Conservation (phyloP, 2,329 filamentous ascomycete genomes). For the Cryphonectria radicalis region DNA sequence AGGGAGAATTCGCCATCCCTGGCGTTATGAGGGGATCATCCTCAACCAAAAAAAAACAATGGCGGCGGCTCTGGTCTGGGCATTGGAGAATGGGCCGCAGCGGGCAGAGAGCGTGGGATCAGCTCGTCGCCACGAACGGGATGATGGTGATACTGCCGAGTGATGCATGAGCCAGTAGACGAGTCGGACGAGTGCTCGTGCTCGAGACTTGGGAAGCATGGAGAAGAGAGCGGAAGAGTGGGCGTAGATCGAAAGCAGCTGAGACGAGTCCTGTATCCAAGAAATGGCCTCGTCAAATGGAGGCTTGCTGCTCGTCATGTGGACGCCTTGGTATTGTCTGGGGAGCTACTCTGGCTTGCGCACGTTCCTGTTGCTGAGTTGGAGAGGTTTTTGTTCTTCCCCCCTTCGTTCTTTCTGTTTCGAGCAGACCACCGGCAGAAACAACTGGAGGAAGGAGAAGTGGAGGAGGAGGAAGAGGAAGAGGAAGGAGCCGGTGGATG, state of each 20-base stretch:
- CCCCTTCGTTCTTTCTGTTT: background rate
- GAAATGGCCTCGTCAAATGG: background rate
- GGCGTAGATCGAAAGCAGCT: too few relatives aligned
- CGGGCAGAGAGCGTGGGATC: conserved; percentile 13
- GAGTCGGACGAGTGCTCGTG: background rate
- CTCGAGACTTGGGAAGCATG: background rate
- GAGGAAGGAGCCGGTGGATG: conserved; percentile 1
- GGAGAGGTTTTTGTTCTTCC: background rate
- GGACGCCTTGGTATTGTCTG: background rate
- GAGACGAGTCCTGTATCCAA: too few relatives aligned
- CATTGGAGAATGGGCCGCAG: conserved; percentile 31
- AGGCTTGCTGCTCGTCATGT: background rate
- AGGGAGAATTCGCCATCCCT: conserved; percentile 40
- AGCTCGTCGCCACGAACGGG: background rate
- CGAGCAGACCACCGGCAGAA: background rate
- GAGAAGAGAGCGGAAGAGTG: background rate
- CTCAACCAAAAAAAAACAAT: conserved; percentile 33
- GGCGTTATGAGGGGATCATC: conserved; percentile 35
- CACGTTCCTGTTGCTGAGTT: background rate
- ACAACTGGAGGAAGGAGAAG: background rate
- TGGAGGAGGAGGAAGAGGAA: background rate
- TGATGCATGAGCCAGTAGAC: background rate
- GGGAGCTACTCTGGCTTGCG: background rate
- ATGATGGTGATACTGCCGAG: background rate
- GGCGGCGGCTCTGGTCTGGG: conserved; percentile 35